Evolutionary conservation across 2,329 filamentous ascomycete species (phyloP), one percentile per base, ranked within the genome.

Genomic region (Zasmidium citrigriseum): DNA sequence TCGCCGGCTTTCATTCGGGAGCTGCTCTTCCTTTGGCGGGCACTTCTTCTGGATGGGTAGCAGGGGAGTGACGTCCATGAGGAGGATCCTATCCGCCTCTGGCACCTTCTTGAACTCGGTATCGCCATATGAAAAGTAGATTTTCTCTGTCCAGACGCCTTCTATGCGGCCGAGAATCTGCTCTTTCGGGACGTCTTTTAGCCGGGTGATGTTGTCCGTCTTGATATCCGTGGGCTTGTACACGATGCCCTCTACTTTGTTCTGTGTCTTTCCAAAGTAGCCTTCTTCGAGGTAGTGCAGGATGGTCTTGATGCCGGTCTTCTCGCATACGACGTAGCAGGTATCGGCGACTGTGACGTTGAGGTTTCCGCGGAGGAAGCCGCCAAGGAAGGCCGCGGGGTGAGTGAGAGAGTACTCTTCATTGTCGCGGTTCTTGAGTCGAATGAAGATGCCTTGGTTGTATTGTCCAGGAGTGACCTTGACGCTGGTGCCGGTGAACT

Each of bases 351-450:
- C 95, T 9, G 89, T 93, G 62, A 99, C 88, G 68, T 88, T 93
- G 52, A 98, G 80, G n/a, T 89, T 87, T 22, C 95, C 95, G 65
- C 93, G 84, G 47, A 99, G 77, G 54, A 99, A 81, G 18, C 95
- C 95, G 24, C 93, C 92, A 1, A 99, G 81, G 71, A 96, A 91
- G 5, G 95, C 95, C n/a, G 90, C 87, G 3, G 95, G 95, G 75
- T 99, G 95, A 4, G 90, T 96, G 62, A 99, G 84, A 72, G 96
- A 92, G 75, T 99, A 99, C 62, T 93, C 90, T 78, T 99, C 95
- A 70, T 93, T 85, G 67, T 89, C 86, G 54, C 90, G 83, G 63
- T 87, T 88, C 68, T 91, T 86, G 23, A 98, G 78, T 10, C 86
- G 93, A 73, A 99, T 88, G 77, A 97, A 99, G 68, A 99, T 98